Percentiles rank a stretch among this genome's conserved stretches.
Evolutionary conservation across 768 basidiomycete species (phyloP).

Genomic region (Lyophyllum semitale): DNA sequence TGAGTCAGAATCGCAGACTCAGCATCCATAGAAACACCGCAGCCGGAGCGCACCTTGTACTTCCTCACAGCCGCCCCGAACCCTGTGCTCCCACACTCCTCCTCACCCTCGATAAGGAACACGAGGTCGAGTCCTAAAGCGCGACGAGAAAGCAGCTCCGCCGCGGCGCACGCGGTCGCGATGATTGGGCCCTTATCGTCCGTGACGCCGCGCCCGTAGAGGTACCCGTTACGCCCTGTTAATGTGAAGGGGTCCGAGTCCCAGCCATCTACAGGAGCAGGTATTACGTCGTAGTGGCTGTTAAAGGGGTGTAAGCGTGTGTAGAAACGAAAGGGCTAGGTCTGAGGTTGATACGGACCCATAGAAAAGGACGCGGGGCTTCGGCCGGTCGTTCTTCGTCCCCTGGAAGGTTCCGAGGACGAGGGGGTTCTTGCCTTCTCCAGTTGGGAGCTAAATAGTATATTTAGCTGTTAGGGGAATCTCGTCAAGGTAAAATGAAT

Average conservation of each 20-base stretch:
- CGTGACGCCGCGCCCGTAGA: conserved; percentile 89
- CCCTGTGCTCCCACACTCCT: conserved; percentile 90
- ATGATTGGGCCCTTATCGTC: conserved; percentile 97
- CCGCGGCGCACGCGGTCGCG: conserved; percentile 87
- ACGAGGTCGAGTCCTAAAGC: conserved; percentile 85
- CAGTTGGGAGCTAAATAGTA: conserved; percentile 64
- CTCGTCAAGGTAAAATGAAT: not conserved
- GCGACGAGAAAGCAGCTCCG: conserved; percentile 70
- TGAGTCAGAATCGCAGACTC: not conserved
- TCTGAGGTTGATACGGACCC: conserved; percentile 50
- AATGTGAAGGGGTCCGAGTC: conserved; percentile 81
- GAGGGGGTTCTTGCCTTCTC: conserved; percentile 79
- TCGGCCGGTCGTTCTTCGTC: conserved; percentile 53
- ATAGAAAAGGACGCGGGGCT: conserved; percentile 86
- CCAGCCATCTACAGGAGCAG: conserved; percentile 78
- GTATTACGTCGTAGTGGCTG: conserved; percentile 97
- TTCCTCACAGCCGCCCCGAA: conserved; percentile 76
- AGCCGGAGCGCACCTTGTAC: conserved; percentile 58
- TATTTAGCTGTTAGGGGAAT: not conserved
- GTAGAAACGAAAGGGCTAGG: not conserved
- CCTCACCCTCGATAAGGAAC: conserved; percentile 93
- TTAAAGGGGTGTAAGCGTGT: not conserved
- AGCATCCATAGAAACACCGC: not conserved
- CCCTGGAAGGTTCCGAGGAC: conserved; percentile 89
- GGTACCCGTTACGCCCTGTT: conserved; percentile 81